phyloP scores from a whole-genome alignment of 345 rosid species.

The Eucalyptus cladocalyx region DNA sequence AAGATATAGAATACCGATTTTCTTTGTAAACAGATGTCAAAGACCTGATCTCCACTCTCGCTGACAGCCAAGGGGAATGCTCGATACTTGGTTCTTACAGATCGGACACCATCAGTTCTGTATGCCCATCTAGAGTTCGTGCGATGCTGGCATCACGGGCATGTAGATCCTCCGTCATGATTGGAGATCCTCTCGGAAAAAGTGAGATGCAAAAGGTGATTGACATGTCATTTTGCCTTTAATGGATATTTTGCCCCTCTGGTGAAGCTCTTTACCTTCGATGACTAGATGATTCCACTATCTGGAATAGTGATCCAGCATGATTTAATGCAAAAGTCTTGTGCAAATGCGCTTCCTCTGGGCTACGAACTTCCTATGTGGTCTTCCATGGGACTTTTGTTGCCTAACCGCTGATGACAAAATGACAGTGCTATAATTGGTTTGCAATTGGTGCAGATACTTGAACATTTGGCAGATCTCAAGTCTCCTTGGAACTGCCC shows the following conservation, averaged over 20 bases:
- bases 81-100: conserved; percentile 66
- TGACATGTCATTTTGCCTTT: neutral
- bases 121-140: conserved; percentile 89
- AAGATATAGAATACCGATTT: neutral
- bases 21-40: conserved; percentile 56
- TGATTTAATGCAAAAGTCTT: neutral
- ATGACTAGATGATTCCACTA: neutral
- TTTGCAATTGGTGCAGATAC: conserved; percentile 34
- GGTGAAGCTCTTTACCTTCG: neutral
- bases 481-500: conserved; percentile 99
- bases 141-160: conserved; percentile 92
- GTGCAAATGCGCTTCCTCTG: neutral
- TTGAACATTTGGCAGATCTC: conserved; percentile 64
- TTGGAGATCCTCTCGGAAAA: conserved; percentile 83
- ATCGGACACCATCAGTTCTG: conserved; percentile 54
- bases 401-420: neutral
- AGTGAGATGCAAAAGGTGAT: conserved; percentile 85
- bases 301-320: neutral
- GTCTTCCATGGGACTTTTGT: neutral
- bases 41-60: conserved; percentile 77
- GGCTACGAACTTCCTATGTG: neutral
- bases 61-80: conserved; percentile 79
- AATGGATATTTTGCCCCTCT: neutral
- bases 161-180: conserved; percentile 79
- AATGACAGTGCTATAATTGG: neutral